phyloP scores from a whole-genome alignment of 208 protist species.

The Leishmania aethiopica region DNA sequence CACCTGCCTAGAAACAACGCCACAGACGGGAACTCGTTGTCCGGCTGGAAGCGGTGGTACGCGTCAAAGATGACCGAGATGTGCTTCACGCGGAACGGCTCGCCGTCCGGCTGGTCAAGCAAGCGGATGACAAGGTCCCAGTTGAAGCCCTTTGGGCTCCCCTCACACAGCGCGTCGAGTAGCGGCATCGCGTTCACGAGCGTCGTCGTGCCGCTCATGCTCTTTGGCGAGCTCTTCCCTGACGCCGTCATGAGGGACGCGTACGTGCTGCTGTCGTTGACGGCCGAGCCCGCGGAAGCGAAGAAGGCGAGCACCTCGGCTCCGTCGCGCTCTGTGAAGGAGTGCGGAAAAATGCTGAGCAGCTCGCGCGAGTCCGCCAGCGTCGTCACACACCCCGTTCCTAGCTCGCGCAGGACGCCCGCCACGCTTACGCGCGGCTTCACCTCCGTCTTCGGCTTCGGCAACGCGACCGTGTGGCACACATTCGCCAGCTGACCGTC shows the following conservation, averaged over 20 bases:
- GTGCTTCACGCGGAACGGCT: constrained; percentile 71
- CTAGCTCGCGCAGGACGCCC: constrained; percentile 80
- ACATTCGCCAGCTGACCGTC: constrained; percentile 54
- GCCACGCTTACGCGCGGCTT: constrained; percentile 70
- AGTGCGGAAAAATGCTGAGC: constrained; percentile 76
- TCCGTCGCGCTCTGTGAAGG: constrained; percentile 78
- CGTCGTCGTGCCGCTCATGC: constrained; percentile 52
- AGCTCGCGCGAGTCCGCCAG: constrained; percentile 78
- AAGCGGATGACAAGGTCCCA: constrained; percentile 80
- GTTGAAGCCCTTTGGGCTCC: constrained; percentile 46
- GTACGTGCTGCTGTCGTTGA: constrained; percentile 79
- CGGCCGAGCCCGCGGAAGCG: constrained; percentile 67
- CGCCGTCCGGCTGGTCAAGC: constrained; percentile 71
- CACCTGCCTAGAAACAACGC: constrained; percentile 83
- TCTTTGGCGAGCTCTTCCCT: constrained; percentile 58
- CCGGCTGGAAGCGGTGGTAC: constrained; percentile 81
- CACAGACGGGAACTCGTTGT: constrained; percentile 71
- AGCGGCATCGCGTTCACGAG: constrained; percentile 79
- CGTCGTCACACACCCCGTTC: constrained; percentile 85
- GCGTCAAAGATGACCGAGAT: constrained; percentile 88
- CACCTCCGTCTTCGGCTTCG: constrained; percentile 29
- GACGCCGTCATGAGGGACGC: constrained; percentile 69
- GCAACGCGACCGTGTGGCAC: constrained; percentile 27
- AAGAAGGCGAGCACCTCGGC: constrained; percentile 89
- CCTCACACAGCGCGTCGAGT: constrained; percentile 68